Evolutionary conservation across 768 basidiomycete genomes (phyloP).

Genomic region (Aureoboletus auriporus): DNA sequence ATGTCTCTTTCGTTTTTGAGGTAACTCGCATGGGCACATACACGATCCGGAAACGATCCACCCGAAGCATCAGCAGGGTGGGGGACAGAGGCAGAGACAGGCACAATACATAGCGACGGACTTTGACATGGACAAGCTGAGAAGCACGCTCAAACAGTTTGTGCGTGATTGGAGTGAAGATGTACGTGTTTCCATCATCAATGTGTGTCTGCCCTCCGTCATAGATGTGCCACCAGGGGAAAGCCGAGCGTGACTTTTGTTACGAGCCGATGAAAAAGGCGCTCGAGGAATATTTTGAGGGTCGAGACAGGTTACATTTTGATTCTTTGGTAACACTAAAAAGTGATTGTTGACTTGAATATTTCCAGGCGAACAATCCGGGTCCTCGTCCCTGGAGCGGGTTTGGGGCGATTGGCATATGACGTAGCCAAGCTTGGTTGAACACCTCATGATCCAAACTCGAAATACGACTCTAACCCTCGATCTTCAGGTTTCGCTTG

Average conservation of each 20-base stretch:
- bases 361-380: slow-evolving; percentile 46
- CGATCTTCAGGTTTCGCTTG: slow-evolving; percentile 68
- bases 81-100: slow-evolving; percentile 4
- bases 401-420: slow-evolving; percentile 83
- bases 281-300: slow-evolving; percentile 57
- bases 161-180: slow-evolving; percentile 91
- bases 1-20: too few species aligned
- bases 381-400: slow-evolving; percentile 88
- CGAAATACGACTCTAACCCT: background rate
- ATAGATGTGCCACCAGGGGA: slow-evolving; percentile 47
- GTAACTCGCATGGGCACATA: slow-evolving; percentile 20
- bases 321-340: background rate
- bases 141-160: slow-evolving; percentile 90
- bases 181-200: slow-evolving; percentile 36
- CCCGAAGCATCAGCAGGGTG: slow-evolving; percentile 4
- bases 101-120: slow-evolving; percentile 52
- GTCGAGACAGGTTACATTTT: slow-evolving; percentile 41
- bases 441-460: slow-evolving; percentile 8
- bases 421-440: slow-evolving; percentile 81
- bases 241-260: slow-evolving; percentile 67
- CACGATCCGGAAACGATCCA: slow-evolving; percentile 8
- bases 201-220: background rate
- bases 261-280: slow-evolving; percentile 83
- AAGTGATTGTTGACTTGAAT: background rate
- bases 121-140: slow-evolving; percentile 83